These are phyloP conservation scores for Coemansia sp. DNA, from an alignment of 192 early-diverging fungal genomes.

Conservation along the genomic window DNA sequence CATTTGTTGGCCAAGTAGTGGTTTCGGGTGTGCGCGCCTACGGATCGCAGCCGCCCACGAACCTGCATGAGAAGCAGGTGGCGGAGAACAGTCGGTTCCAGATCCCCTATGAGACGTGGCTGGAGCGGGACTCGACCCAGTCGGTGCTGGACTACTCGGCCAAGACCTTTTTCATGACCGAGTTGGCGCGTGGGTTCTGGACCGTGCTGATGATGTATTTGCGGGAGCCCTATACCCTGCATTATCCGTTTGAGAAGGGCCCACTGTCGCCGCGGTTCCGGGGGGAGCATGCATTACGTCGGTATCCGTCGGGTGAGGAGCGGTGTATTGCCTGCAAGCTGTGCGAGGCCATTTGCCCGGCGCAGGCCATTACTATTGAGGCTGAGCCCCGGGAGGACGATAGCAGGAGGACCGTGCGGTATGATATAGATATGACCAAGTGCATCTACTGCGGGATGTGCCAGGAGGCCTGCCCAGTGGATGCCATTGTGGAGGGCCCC, in stretches of 20 bases:
- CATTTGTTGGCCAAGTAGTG: not conserved
- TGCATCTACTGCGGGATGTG: constrained; percentile 97
- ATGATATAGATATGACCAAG: constrained; percentile 99
- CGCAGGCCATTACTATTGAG: constrained; percentile 97
- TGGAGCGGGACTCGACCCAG: constrained; percentile 39
- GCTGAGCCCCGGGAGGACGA: constrained; percentile 94
- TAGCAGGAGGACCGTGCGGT: constrained; percentile 87
- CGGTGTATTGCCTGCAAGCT: constrained; percentile 98
- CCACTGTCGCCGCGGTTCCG: constrained; percentile 88
- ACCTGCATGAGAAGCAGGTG: constrained; percentile 29
- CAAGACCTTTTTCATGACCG: constrained; percentile 82
- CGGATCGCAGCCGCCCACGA: constrained; percentile 33
- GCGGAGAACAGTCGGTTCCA: constrained; percentile 27
- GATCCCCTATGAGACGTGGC: constrained; percentile 43
- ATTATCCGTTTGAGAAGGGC: constrained; percentile 95
- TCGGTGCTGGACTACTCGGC: constrained; percentile 58
- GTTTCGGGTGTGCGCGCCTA: constrained; percentile 7
- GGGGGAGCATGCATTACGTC: constrained; percentile 91
- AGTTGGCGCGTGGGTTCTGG: constrained; percentile 87
- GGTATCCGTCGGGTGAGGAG: constrained; percentile 96
- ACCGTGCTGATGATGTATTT: constrained; percentile 88
- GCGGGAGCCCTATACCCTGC: constrained; percentile 92
- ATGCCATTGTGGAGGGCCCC: constrained; percentile 96
- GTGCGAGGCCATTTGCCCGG: constrained; percentile 96
- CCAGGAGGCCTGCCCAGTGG: constrained; percentile 93